Evolutionary conservation across 495 filamentous ascomycete species (phyloP), one percentile per base, ranked within the genome.

Genomic region (Ascobolus immersus): DNA sequence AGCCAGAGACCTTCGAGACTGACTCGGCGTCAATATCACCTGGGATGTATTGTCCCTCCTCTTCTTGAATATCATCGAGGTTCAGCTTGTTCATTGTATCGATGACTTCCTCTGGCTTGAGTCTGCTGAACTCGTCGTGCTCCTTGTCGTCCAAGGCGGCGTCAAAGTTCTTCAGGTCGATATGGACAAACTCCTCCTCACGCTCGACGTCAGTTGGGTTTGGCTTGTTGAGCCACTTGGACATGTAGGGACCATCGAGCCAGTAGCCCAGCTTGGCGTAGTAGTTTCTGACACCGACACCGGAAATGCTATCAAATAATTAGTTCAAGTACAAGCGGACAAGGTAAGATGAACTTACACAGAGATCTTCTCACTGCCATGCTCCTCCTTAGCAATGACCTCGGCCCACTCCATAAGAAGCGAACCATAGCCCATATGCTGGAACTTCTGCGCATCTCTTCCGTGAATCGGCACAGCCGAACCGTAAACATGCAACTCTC

Each of bases 371-470:
- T 55, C 58, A 45, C 81, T 92, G 3, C 79, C 72, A 45, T 96
- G 86, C 54, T 96, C 86, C 34, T 91, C 71, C 28, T 78, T 64
- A 0, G 86, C 84, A 41, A 96, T 94, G 28, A 79, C 62, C 54
- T 96, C 89, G 1, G 86, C 86, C 56, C 93, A 81, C 51, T 94
- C 86, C 86, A 96, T 96, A 34, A 96, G 45, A 36, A 96, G 52
- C 2, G 89, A 94, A 17, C 86, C 86, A 44, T 89, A 96, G 1
- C 86, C 86, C 48, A 91, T 89, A 55, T 96, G 86, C 58, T 96
- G 86, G 56, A 92, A 94, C 52, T 96, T 96, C 48, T 71, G 68
- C 6, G 82, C 75, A 47, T 94, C 84, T 35, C 86, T 62, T 7
- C 77, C 81, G 50, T 96, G 86, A 34, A 96, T 69, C 1, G 86